These are phyloP conservation scores for Neurospora hispaniola DNA, from an alignment of 495 filamentous ascomycete genomes.

Conservation along the genomic window DNA sequence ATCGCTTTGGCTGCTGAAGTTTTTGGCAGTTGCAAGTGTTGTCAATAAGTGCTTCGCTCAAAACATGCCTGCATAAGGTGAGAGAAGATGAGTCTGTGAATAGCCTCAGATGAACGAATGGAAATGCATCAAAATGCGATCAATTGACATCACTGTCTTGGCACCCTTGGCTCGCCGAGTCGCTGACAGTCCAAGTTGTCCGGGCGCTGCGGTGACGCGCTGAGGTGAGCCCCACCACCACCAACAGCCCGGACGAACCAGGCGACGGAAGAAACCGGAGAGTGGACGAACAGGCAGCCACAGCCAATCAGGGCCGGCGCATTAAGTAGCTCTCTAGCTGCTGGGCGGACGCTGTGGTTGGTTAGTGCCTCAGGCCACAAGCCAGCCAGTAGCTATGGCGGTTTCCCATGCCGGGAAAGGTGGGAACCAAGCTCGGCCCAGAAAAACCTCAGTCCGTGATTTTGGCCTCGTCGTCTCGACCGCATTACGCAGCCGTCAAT, in stretches of 20 bases:
- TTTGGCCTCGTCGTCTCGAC: constrained; percentile 6
- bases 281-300: neutral
- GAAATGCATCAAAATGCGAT: neutral
- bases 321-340: constrained; percentile 5
- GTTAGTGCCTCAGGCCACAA: constrained; percentile 22
- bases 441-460: constrained; percentile 40
- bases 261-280: constrained; percentile 19
- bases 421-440: constrained; percentile 28
- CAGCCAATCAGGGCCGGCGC: constrained; percentile 17
- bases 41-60: neutral
- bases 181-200: neutral
- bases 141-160: neutral
- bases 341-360: neutral
- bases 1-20: neutral
- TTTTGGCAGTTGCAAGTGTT: neutral
- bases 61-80: neutral
- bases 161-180: neutral
- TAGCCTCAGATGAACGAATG: neutral
- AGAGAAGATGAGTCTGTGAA: neutral
- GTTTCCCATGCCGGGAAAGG: constrained; percentile 15
- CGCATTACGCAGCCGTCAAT: neutral
- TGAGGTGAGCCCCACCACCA: neutral
- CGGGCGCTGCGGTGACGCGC: neutral
- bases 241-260: neutral
- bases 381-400: constrained; percentile 6